Base-by-base conservation (phyloP, 176 grass and related monocot species). In the Phoenix roebelenii region DNA sequence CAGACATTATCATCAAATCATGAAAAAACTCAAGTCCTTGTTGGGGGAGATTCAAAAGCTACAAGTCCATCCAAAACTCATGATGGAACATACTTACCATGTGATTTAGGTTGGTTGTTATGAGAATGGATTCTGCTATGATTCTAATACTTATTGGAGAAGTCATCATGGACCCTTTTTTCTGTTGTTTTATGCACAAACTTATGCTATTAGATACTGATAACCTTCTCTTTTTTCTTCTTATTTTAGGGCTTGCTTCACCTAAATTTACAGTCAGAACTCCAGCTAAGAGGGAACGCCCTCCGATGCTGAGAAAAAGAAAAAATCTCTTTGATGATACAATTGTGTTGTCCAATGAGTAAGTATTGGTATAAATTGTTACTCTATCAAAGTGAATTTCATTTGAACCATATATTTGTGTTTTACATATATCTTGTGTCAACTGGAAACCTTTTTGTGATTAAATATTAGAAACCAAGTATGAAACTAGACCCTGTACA, bases 211-310 rank as follows among this genome's bases (percentile, higher is more conserved):
- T 64, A 22, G 20, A 23, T 50, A 3, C 51, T 64, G 61, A 64
- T 17, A 64, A 9, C 18, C 49, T 2, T 15, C 35, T 19, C 17
- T 25, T 64, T 49, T 55, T 16, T 66, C 14, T 79, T 72, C 35
- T 32, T 63, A 32, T 2, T 76, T 9, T 68, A 91, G 84, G 76
- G 49, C 16, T 60, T 52, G 66, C 55, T 50, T 95, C 78, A 57
- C 79, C 84, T 62, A 85, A 77, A 76, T 82, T 82, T 75, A 68
- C 49, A 19, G 82, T 98, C 50, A 74, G 20, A 52, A 98, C 88
- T 67, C 93, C 93, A 59, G 81, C 79, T 77, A 92, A 81, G 49
- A 88, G 32, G 52, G 93, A 98, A 28, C 72, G 35, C 54, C 44
- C 5, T 16, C 28, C 4, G 4, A 22, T 19, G 5, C 52, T 39